phyloP scores from a whole-genome alignment of 306 rosid species.

The Glycine soja region DNA sequence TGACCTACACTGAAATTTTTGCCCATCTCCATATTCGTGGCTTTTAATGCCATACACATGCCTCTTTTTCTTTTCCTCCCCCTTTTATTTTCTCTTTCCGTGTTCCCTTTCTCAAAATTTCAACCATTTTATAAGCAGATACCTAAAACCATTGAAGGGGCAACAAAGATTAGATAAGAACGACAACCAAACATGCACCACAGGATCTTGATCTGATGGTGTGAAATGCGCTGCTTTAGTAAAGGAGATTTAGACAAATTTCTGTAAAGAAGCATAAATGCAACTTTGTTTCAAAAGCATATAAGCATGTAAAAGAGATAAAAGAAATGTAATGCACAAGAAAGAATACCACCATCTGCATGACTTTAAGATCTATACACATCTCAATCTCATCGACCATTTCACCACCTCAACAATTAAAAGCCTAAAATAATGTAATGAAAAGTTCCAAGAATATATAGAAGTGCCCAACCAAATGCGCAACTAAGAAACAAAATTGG shows the following conservation, averaged over 20 bases:
- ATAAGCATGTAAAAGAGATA: conserved; percentile 56
- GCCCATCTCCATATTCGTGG: conserved; percentile 53
- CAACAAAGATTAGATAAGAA: conserved; percentile 47
- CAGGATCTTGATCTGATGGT: conserved; percentile 56
- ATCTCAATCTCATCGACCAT: conserved; percentile 46
- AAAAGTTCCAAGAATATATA: conserved; percentile 30
- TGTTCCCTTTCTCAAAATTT: conserved; percentile 54
- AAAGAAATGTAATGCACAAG: conserved; percentile 58
- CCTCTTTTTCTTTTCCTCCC: conserved; percentile 57
- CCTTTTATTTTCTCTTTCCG: conserved; percentile 54
- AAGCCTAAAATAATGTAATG: conserved; percentile 45
- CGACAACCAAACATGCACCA: conserved; percentile 40
- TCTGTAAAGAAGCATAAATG: conserved; percentile 59
- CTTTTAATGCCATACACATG: conserved; percentile 59
- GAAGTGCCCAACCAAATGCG: conserved; percentile 31
- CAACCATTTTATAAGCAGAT: conserved; percentile 56
- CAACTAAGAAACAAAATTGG: neutral
- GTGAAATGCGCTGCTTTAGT: conserved; percentile 54
- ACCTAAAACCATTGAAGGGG: conserved; percentile 53
- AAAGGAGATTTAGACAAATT: conserved; percentile 59
- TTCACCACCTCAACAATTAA: conserved; percentile 42
- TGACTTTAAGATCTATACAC: conserved; percentile 40
- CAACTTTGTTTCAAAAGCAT: conserved; percentile 67
- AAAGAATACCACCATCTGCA: conserved; percentile 47
- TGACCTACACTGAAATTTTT: conserved; percentile 55